These are phyloP conservation scores for Cynanchum wilfordii DNA, from an alignment of 257 asterid genomes.

Conservation along the genomic window DNA sequence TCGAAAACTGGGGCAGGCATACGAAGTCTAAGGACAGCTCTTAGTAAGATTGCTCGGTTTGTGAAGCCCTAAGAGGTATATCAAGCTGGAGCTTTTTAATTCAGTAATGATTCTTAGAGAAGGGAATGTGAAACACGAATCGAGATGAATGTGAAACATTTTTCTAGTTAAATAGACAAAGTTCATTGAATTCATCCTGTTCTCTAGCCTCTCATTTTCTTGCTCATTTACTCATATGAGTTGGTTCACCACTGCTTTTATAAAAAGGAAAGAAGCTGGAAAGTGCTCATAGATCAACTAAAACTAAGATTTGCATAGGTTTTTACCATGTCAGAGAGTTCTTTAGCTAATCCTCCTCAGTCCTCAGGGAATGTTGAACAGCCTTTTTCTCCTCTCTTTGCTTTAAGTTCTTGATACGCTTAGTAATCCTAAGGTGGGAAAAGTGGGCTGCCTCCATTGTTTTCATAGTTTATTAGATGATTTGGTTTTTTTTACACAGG, in stretches of 20 bases:
- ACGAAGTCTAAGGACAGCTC: conserved; percentile 80
- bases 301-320: neutral
- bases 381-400: neutral
- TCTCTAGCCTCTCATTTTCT: neutral
- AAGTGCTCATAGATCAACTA: too few species aligned
- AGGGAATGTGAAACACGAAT: neutral
- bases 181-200: neutral
- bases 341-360: neutral
- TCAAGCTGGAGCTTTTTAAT: neutral
- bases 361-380: neutral
- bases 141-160: neutral
- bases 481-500: too few species aligned
- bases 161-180: neutral
- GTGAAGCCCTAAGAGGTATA: conserved; percentile 39
- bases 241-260: neutral
- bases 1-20: conserved; percentile 93
- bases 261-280: neutral
- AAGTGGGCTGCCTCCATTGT: neutral
- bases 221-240: neutral
- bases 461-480: too few species aligned
- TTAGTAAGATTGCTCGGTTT: conserved; percentile 68
- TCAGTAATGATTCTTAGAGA: neutral
- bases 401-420: neutral
- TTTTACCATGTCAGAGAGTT: neutral
- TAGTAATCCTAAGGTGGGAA: neutral